phyloP scores from a whole-genome alignment of 1,284 basidiomycete genomes.

The Coniophora puteana region DNA sequence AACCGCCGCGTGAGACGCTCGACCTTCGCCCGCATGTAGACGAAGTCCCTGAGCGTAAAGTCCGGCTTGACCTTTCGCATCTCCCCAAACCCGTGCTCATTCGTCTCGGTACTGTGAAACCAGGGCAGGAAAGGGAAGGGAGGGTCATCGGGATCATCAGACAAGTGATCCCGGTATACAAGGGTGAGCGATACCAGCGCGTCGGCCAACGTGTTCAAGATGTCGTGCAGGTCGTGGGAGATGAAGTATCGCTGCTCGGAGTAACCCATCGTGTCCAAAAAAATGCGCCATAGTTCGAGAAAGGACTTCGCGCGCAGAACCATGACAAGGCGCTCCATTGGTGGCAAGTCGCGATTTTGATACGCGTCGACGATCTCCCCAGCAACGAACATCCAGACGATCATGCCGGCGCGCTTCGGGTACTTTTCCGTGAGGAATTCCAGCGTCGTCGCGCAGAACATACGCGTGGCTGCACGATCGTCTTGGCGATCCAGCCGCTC shows the following conservation, averaged over 20 bases:
- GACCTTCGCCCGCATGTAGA: conserved; percentile 29
- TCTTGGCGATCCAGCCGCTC: conserved; percentile 32
- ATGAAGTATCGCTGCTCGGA: background rate
- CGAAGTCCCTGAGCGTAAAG: conserved; percentile 27
- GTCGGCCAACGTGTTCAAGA: conserved; percentile 31
- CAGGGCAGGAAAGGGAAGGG: conserved; percentile 32
- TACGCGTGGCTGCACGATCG: conserved; percentile 31
- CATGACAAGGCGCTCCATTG: conserved; percentile 26
- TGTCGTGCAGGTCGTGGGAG: conserved; percentile 3
- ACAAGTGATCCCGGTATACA: conserved; percentile 29
- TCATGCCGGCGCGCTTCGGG: conserved; percentile 19
- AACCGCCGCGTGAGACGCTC: conserved; percentile 16
- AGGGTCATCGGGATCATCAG: no score
- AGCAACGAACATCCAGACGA: conserved; percentile 31
- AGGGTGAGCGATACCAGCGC: conserved; percentile 28
- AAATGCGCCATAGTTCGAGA: conserved; percentile 25
- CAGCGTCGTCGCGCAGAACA: conserved; percentile 29
- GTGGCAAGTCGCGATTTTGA: conserved; percentile 23
- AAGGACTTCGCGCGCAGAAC: conserved; percentile 30
- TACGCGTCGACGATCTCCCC: conserved; percentile 35
- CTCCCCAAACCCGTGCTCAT: conserved; percentile 35
- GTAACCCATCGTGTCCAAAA: conserved; percentile 19
- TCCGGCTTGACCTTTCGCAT: conserved; percentile 27
- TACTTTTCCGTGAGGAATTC: conserved; percentile 15
- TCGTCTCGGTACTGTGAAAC: conserved; percentile 35